These are phyloP conservation scores for Macrolepiota albuminosa DNA, from an alignment of 768 basidiomycete species.

Conservation along the genomic window DNA sequence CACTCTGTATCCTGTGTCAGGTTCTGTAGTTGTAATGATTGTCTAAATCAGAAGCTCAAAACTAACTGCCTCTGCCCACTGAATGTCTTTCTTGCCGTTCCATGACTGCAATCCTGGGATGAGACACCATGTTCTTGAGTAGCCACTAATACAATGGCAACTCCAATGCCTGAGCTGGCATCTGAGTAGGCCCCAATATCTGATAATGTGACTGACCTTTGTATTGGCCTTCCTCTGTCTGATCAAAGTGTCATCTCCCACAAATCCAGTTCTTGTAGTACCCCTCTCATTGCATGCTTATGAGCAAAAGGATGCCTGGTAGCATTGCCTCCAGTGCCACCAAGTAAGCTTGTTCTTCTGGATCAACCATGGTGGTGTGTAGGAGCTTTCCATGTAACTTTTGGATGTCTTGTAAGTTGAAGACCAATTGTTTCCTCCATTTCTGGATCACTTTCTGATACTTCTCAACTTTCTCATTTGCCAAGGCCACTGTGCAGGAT, in stretches of 20 bases:
- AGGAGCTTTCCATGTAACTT: too few relatives aligned
- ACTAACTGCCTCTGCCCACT: slow-evolving; percentile 32
- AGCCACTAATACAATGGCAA: background rate
- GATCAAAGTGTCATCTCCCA: background rate
- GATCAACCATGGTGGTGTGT: background rate
- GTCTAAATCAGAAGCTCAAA: slow-evolving; percentile 29
- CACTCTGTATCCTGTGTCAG: slow-evolving; percentile 11
- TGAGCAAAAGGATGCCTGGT: background rate
- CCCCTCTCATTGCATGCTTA: too few relatives aligned
- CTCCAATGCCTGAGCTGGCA: background rate
- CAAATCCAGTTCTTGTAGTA: background rate
- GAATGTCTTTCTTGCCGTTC: background rate
- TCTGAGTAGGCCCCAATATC: background rate
- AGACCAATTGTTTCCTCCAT: too few relatives aligned
- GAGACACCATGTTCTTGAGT: background rate
- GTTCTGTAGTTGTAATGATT: background rate
- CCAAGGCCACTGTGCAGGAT: too few relatives aligned
- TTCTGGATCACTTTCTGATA: too few relatives aligned
- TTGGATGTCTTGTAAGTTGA: too few relatives aligned
- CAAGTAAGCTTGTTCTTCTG: slow-evolving; percentile 9
- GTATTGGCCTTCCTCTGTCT: background rate
- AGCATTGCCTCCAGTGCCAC: background rate
- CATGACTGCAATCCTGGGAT: background rate
- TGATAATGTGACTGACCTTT: background rate
- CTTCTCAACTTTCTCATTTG: too few relatives aligned